These are phyloP conservation scores for Amauroascus niger DNA, from an alignment of 2,329 filamentous ascomycete genomes.

Conservation along the genomic window DNA sequence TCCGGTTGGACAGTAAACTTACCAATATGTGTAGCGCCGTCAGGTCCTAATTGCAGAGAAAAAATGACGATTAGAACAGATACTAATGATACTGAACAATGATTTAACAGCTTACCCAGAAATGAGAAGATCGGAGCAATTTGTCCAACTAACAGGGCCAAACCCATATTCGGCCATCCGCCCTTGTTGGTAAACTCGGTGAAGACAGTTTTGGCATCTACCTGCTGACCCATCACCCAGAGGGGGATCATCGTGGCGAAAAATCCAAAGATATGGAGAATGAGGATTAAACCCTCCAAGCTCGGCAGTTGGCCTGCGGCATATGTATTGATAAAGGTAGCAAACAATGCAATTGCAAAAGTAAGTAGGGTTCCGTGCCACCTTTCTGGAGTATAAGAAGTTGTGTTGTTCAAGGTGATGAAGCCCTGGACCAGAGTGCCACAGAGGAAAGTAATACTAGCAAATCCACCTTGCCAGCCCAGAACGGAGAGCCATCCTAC, in stretches of 20 bases:
- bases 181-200: conserved; percentile 41
- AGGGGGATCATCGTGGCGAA: conserved; percentile 44
- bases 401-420: conserved; percentile 32
- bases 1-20: neutral
- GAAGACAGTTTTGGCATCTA: conserved; percentile 38
- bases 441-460: conserved; percentile 28
- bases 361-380: conserved; percentile 45
- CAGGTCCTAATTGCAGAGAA: conserved; percentile 20
- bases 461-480: conserved; percentile 38
- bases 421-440: conserved; percentile 32
- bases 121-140: conserved; percentile 31
- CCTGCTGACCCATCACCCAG: conserved; percentile 34
- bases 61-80: neutral
- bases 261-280: conserved; percentile 45
- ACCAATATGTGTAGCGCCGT: conserved; percentile 33
- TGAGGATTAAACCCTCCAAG: conserved; percentile 42
- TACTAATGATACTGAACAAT: neutral
- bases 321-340: conserved; percentile 37
- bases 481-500: conserved; percentile 35
- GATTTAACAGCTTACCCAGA: conserved; percentile 23
- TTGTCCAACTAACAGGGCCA: conserved; percentile 35
- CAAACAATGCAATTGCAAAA: conserved; percentile 36
- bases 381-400: conserved; percentile 29
- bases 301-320: conserved; percentile 37
- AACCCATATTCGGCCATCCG: conserved; percentile 35